A percentile compares a stretch with the other conserved stretches of the same genome.
Conservation (phyloP, 2,329 filamentous ascomycete species). For the Tolypocladium tundrense region DNA sequence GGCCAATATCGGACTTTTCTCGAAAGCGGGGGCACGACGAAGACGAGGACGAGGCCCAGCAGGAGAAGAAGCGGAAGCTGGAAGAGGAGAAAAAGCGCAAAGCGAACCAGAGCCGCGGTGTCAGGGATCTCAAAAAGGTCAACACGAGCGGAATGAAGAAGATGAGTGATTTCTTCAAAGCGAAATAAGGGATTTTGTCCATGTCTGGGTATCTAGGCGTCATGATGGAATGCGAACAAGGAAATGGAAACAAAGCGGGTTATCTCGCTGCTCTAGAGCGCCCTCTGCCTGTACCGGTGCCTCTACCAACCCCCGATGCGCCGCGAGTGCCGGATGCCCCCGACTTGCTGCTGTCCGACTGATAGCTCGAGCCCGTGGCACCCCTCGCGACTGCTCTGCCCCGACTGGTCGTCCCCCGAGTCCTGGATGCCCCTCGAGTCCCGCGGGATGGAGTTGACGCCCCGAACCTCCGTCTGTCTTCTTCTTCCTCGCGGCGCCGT, state of each 20-base stretch:
- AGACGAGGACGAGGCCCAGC: conserved; percentile 52
- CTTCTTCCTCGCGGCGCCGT: conserved; percentile 53
- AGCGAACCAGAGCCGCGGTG: conserved; percentile 59
- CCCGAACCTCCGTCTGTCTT: conserved; percentile 25
- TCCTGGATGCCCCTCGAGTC: conserved; percentile 13
- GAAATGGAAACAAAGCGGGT: conserved; percentile 4
- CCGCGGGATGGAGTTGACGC: conserved; percentile 17
- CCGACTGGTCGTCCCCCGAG: conserved; percentile 19
- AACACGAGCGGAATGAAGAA: conserved; percentile 94
- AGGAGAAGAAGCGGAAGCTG: conserved; percentile 74
- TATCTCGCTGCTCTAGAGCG: conserved; percentile 23
- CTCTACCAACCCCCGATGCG: conserved; percentile 23
- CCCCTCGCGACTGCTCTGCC: conserved; percentile 17
- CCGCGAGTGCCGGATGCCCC: conserved; percentile 20
- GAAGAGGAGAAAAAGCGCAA: conserved; percentile 87
- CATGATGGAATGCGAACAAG: conserved; percentile 1
- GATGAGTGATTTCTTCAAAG: conserved; percentile 87
- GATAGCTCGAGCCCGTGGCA: conserved; percentile 14
- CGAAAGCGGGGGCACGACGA: conserved; percentile 59
- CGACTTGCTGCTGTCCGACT: conserved; percentile 15
- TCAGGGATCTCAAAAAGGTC: conserved; percentile 78
- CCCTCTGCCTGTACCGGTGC: conserved; percentile 19
- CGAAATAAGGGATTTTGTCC: conserved; percentile 33
- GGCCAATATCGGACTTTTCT: conserved; percentile 60
- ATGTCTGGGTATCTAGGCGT: conserved; percentile 18